Conservation (phyloP, 2,329 filamentous ascomycete genomes). For the Davidsoniella australis region DNA sequence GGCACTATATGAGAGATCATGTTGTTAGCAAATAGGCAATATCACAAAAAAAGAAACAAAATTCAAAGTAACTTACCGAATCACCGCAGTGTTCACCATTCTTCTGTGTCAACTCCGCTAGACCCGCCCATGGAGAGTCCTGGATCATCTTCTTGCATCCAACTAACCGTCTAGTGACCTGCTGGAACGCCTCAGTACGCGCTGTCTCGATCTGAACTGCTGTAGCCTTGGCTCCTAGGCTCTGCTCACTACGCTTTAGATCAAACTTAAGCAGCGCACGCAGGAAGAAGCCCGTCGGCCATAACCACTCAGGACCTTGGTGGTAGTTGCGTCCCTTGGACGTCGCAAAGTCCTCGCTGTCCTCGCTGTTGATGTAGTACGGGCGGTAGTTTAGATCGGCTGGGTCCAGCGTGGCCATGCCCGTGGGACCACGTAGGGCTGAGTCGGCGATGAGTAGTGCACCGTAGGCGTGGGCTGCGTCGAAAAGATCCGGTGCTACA, state of each 20-base stretch:
- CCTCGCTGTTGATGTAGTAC: constrained; percentile 89
- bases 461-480: constrained; percentile 56
- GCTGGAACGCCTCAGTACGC: constrained; percentile 78
- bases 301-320: constrained; percentile 94
- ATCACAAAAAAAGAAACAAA: constrained; percentile 16
- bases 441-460: constrained; percentile 69
- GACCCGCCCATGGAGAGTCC: constrained; percentile 69
- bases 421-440: constrained; percentile 66
- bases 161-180: constrained; percentile 66
- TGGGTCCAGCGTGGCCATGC: constrained; percentile 92
- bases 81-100: constrained; percentile 68
- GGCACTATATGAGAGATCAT: constrained; percentile 38
- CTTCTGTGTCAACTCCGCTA: constrained; percentile 88
- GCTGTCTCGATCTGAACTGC: constrained; percentile 37
- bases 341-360: constrained; percentile 78
- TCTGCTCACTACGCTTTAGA: constrained; percentile 44
- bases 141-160: constrained; percentile 75
- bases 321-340: constrained; percentile 95
- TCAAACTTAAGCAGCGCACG: constrained; percentile 85
- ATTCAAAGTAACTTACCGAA: constrained; percentile 45
- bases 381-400: constrained; percentile 83
- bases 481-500: constrained; percentile 77
- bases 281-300: constrained; percentile 92
- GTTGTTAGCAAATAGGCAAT: constrained; percentile 1
- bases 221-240: constrained; percentile 39